Conservation (phyloP, 2,329 filamentous ascomycete genomes). For the Venturia oleaginea region DNA sequence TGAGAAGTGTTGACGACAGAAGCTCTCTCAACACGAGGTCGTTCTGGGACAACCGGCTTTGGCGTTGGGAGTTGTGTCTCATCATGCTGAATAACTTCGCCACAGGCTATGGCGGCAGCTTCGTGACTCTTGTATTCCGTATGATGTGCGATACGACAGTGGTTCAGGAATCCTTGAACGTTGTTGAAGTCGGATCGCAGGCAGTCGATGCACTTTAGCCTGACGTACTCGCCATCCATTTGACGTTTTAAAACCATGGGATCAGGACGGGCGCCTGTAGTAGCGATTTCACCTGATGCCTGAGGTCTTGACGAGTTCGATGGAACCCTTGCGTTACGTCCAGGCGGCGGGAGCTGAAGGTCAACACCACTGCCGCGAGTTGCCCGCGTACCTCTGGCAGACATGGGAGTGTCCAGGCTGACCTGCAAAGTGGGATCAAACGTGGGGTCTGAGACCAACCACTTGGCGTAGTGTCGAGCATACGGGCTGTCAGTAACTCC, state of each 20-base stretch:
- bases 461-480: conserved; percentile 87
- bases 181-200: conserved; percentile 87
- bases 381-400: conserved; percentile 55
- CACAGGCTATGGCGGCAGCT: conserved; percentile 80
- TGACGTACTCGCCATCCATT: conserved; percentile 71
- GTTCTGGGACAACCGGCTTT: conserved; percentile 11
- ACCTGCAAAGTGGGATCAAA: conserved; percentile 54
- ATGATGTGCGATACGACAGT: conserved; percentile 92
- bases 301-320: conserved; percentile 63
- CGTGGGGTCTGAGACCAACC: conserved; percentile 79
- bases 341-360: conserved; percentile 35
- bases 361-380: conserved; percentile 69
- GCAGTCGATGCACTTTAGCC: conserved; percentile 81
- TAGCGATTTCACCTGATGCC: conserved; percentile 48
- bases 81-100: conserved; percentile 28
- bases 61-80: conserved; percentile 15
- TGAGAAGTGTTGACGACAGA: not conserved
- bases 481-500: conserved; percentile 90
- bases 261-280: not conserved
- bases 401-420: conserved; percentile 22
- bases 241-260: conserved; percentile 14
- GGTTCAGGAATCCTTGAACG: conserved; percentile 98
- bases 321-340: conserved; percentile 49
- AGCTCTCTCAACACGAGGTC: not conserved
- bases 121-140: conserved; percentile 94